phyloP scores from a whole-genome alignment of 2,329 filamentous ascomycete species.

The Colletotrichum costaricense region DNA sequence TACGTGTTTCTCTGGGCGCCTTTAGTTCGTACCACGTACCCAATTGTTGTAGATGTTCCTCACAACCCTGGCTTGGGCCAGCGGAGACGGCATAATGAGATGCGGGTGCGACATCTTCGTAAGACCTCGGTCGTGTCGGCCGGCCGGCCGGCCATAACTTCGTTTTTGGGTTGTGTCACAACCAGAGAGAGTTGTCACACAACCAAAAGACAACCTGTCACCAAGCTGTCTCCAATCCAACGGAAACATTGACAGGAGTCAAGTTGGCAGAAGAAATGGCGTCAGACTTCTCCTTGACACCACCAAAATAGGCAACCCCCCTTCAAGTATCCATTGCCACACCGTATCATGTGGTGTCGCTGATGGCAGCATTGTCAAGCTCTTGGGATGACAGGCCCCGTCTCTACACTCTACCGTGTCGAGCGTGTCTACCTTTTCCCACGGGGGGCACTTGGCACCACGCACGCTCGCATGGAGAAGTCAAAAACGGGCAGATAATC shows the following conservation, averaged over 20 bases:
- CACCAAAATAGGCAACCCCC: constrained; percentile 18
- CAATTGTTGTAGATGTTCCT: neutral
- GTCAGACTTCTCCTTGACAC: constrained; percentile 24
- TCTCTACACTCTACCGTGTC: neutral
- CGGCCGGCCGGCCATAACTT: neutral
- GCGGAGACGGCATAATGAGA: neutral
- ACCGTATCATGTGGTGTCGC: constrained; percentile 29
- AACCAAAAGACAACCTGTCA: constrained; percentile 18
- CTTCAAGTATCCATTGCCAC: constrained; percentile 2
- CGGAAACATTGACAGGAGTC: constrained; percentile 23
- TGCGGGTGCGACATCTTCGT: neutral
- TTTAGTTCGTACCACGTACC: neutral
- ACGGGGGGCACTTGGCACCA: neutral
- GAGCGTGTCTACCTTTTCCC: neutral
- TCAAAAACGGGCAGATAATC: constrained; percentile 15
- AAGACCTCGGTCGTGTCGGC: constrained; percentile 4
- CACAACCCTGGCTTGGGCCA: neutral
- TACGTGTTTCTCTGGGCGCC: neutral
- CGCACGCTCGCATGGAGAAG: constrained; percentile 15
- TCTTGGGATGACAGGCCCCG: constrained; percentile 32
- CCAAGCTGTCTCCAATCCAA: constrained; percentile 20
- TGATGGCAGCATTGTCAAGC: constrained; percentile 8
- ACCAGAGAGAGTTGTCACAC: constrained; percentile 6
- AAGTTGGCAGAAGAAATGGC: constrained; percentile 17
- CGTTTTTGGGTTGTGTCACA: constrained; percentile 2